These are phyloP conservation scores for Blastomyces percursus DNA, from an alignment of 2,329 filamentous ascomycete genomes.

Conservation along the genomic window DNA sequence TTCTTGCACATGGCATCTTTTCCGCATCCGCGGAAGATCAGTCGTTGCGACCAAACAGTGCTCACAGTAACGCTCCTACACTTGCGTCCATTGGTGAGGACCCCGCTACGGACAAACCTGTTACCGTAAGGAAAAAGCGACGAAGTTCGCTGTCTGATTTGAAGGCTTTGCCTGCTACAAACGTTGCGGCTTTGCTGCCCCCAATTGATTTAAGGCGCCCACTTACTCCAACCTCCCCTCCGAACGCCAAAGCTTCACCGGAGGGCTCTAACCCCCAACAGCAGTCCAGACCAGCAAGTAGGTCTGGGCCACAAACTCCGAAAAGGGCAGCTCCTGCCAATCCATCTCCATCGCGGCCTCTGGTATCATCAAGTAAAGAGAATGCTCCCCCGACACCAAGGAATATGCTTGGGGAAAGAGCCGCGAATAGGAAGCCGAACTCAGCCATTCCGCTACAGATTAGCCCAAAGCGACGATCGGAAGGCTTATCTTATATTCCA, in stretches of 20 bases:
- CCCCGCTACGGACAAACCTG: conserved; percentile 36
- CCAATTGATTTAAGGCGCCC: conserved; percentile 29
- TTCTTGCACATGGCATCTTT: conserved; percentile 39
- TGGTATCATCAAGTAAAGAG: conserved; percentile 29
- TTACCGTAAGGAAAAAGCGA: conserved; percentile 59
- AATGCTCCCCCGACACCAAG: conserved; percentile 31
- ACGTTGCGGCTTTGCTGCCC: conserved; percentile 33
- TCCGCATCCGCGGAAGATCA: conserved; percentile 38
- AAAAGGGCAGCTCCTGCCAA: conserved; percentile 1
- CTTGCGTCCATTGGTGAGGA: conserved; percentile 44
- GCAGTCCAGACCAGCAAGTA: neutral
- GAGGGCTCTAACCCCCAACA: conserved; percentile 9
- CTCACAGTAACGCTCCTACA: conserved; percentile 37
- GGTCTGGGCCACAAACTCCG: conserved; percentile 8
- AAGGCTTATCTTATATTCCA: conserved; percentile 41
- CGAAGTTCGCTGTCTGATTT: conserved; percentile 88
- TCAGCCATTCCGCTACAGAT: conserved; percentile 25
- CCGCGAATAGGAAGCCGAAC: conserved; percentile 24
- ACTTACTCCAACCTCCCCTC: conserved; percentile 22
- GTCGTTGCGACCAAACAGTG: conserved; percentile 33
- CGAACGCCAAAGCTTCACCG: conserved; percentile 6
- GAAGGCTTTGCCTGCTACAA: conserved; percentile 52
- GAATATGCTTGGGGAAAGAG: conserved; percentile 23
- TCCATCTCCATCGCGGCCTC: conserved; percentile 20
- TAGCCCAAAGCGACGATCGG: conserved; percentile 35